Base-by-base conservation (phyloP, 2,329 filamentous ascomycete genomes). In the Coccinonectria pachysandricola region DNA sequence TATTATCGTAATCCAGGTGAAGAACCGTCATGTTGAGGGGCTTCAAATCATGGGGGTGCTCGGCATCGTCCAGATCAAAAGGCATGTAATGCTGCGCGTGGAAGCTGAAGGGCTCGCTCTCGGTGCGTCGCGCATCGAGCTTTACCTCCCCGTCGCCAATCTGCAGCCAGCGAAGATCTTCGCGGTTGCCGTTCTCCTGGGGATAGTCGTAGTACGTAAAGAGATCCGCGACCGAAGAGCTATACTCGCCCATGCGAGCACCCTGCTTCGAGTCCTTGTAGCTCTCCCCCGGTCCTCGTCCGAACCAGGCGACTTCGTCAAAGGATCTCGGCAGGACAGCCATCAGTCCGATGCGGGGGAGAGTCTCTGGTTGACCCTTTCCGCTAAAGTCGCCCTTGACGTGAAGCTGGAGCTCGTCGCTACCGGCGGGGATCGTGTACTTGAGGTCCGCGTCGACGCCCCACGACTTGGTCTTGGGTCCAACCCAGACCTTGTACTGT, bases 111-210 rank as follows among this genome's bases (percentile, higher is more conserved):
- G n/a, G n/a, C n/a, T n/a, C n/a, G n/a, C n/a, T n/a, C n/a, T n/a
- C n/a, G n/a, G n/a, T n/a, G n/a, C n/a, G n/a, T n/a, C n/a, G n/a
- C n/a, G n/a, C n/a, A n/a, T n/a, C n/a, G n/a, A n/a, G n/a, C n/a
- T n/a, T n/a, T n/a, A n/a, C n/a, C n/a, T n/a, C n/a, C n/a, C n/a
- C n/a, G n/a, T n/a, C n/a, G n/a, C n/a, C n/a, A n/a, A n/a, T n/a
- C n/a, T n/a, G n/a, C n/a, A n/a, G n/a, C n/a, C n/a, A n/a, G 2
- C 69, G 58, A 2, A 70, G 68, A 39, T 80, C 75, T 0, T 68
- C 75, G n/a, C 72, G 59, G 46, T 81, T 81, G 0, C 73, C 71
- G 16, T 60, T 64, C 32, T 83, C 78, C 48, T 83, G 78, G 0
- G 77, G 78, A 29, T 71, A 75, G 37, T 83, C 77, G 43, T 79